Conservation (phyloP, 2,329 filamentous ascomycete species). For the Cucurbitaria berberidis region DNA sequence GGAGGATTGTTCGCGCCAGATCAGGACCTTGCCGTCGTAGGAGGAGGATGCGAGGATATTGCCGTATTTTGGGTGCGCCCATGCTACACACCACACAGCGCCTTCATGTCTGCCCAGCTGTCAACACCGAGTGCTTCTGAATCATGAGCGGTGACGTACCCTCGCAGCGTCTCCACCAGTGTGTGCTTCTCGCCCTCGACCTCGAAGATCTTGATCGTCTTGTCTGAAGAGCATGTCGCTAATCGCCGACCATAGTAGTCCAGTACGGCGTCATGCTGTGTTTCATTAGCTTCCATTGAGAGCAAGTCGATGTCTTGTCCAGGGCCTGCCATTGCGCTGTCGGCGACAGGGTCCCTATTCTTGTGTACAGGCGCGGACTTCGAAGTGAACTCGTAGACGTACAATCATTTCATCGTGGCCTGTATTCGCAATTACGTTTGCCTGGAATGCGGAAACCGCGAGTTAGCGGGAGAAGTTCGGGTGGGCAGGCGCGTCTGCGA, state of each 20-base stretch:
- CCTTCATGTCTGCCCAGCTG: constrained; percentile 79
- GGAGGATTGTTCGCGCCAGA: constrained; percentile 84
- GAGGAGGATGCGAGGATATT: constrained; percentile 95
- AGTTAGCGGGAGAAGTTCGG: constrained; percentile 40
- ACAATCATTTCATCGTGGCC: constrained; percentile 99
- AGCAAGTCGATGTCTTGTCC: constrained; percentile 29
- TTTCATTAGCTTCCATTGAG: constrained; percentile 41
- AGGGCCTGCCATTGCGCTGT: constrained; percentile 20
- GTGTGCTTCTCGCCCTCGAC: constrained; percentile 92
- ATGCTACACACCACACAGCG: constrained; percentile 96
- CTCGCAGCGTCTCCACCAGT: constrained; percentile 90
- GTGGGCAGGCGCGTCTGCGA: constrained; percentile 26
- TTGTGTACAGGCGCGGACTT: neutral
- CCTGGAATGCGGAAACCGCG: constrained; percentile 53
- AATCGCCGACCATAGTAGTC: constrained; percentile 98
- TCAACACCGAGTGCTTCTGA: constrained; percentile 18
- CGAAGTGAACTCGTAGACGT: constrained; percentile 54
- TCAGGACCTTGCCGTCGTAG: constrained; percentile 97
- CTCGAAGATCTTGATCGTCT: constrained; percentile 99
- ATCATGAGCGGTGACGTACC: constrained; percentile 61
- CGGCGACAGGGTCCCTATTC: neutral
- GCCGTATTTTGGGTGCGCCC: constrained; percentile 96
- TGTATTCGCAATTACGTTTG: constrained; percentile 82
- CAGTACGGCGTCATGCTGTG: constrained; percentile 93
- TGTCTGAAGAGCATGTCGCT: constrained; percentile 96